Percentiles rank a stretch among this genome's conserved stretches.
Evolutionary conservation across 164 flowering plant genomes (phyloP).

Genomic region (Euptelea pleiosperma): DNA sequence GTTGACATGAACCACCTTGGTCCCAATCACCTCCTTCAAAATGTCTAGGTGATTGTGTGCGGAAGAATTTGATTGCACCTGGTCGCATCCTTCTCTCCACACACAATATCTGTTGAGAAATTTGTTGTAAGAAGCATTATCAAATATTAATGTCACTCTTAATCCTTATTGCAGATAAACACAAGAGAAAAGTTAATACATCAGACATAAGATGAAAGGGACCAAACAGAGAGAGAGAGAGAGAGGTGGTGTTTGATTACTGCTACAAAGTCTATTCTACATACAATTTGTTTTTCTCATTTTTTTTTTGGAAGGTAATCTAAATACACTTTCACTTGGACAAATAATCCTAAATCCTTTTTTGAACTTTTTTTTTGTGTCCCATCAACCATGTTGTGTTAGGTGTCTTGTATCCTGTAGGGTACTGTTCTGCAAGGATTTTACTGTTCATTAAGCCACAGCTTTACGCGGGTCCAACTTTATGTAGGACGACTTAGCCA

Average conservation of each 20-base stretch:
- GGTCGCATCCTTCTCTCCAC: constrained; percentile 47
- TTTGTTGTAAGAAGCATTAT: not conserved
- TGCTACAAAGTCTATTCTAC: too few species aligned
- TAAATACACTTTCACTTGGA: too few species aligned
- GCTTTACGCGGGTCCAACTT: too few species aligned
- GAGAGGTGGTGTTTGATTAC: not conserved
- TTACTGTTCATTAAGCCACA: too few species aligned
- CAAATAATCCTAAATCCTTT: too few species aligned
- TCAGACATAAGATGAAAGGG: not conserved
- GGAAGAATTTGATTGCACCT: constrained; percentile 52
- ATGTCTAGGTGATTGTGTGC: constrained; percentile 95
- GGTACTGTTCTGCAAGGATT: too few species aligned
- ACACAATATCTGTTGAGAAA: constrained; percentile 34
- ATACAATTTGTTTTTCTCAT: too few species aligned
- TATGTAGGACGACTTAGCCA: too few species aligned
- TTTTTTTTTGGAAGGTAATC: too few species aligned
- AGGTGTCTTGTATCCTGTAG: too few species aligned
- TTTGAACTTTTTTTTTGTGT: too few species aligned
- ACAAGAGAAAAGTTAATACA: not conserved
- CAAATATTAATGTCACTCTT: not conserved
- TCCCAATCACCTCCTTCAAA: constrained; percentile 99
- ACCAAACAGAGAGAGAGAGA: not conserved
- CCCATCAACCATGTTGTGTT: too few species aligned
- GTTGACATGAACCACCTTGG: constrained; percentile 87
- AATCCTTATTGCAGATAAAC: not conserved